Evolutionary conservation across 306 rosid genomes (phyloP).

Genomic region (Abrus pulchellus): DNA sequence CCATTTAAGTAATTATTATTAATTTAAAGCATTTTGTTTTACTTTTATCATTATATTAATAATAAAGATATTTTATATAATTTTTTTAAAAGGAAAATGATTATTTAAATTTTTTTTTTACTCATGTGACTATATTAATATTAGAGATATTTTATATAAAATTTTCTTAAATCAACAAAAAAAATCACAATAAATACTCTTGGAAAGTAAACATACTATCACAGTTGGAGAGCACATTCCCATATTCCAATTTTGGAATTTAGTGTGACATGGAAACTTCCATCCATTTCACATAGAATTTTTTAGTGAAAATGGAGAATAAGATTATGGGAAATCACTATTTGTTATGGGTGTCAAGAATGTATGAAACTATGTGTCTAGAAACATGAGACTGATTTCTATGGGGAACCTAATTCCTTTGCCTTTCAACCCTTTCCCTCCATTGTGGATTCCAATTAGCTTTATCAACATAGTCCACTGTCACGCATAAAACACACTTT

Average conservation of each 20-base stretch:
- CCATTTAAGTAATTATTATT: too few relatives aligned
- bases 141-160: too few relatives aligned
- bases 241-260: constrained; percentile 36
- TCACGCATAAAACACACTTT: constrained; percentile 31
- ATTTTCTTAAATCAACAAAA: too few relatives aligned
- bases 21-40: too few relatives aligned
- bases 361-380: background rate
- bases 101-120: too few relatives aligned
- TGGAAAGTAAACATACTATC: background rate
- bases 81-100: too few relatives aligned
- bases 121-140: too few relatives aligned
- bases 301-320: constrained; percentile 48
- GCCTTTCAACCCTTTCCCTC: constrained; percentile 37
- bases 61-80: too few relatives aligned
- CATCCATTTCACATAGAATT: constrained; percentile 43
- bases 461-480: constrained; percentile 30
- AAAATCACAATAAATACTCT: too few relatives aligned
- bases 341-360: constrained; percentile 11
- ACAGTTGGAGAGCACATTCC: constrained; percentile 37
- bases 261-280: constrained; percentile 13
- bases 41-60: too few relatives aligned
- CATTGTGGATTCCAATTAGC: constrained; percentile 54
- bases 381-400: constrained; percentile 7
- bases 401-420: constrained; percentile 53
- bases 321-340: constrained; percentile 33